Percentiles rank a stretch among this genome's conserved stretches.
Evolutionary conservation across 1,284 basidiomycete genomes (phyloP).

Genomic region (Amylostereum areolatum): DNA sequence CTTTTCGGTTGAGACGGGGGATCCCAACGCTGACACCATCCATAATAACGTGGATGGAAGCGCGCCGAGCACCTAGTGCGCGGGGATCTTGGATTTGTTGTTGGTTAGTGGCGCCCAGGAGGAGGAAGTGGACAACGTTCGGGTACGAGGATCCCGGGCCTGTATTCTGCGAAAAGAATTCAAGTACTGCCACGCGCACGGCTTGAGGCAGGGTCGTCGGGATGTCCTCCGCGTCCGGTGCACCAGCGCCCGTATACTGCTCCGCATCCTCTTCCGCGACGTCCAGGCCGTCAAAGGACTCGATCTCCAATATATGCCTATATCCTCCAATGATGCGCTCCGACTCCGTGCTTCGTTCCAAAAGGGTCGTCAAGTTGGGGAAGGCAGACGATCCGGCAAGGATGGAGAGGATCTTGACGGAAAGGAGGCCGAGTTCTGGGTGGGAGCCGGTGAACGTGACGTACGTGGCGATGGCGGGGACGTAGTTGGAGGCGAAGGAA

Average conservation of each 20-base stretch:
- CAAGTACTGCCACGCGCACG: constrained; percentile 76
- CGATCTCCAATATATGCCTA: constrained; percentile 60
- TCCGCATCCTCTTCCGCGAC: constrained; percentile 53
- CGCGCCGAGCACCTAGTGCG: constrained; percentile 62
- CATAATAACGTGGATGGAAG: constrained; percentile 80
- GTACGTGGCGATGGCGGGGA: constrained; percentile 82
- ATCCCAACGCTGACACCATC: constrained; percentile 71
- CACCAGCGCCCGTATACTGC: constrained; percentile 64
- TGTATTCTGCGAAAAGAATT: constrained; percentile 82
- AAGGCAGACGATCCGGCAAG: constrained; percentile 58
- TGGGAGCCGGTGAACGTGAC: constrained; percentile 68
- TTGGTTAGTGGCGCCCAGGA: constrained; percentile 62
- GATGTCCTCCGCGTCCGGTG: constrained; percentile 44
- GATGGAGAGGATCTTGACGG: constrained; percentile 74
- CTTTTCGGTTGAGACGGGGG: constrained; percentile 43
- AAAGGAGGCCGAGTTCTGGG: constrained; percentile 70
- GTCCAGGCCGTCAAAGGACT: constrained; percentile 55
- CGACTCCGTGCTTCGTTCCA: constrained; percentile 82
- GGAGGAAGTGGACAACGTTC: constrained; percentile 85
- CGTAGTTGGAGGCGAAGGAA: constrained; percentile 69
- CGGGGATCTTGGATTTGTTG: constrained; percentile 71
- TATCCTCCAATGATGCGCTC: constrained; percentile 84
- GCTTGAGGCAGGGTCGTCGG: constrained; percentile 56
- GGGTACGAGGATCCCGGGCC: constrained; percentile 61
- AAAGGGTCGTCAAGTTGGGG: constrained; percentile 69